Percentiles rank a stretch among this genome's conserved stretches.
Evolutionary conservation across 129 eudicot genomes (phyloP).

Genomic region (Saussurea involucrata): DNA sequence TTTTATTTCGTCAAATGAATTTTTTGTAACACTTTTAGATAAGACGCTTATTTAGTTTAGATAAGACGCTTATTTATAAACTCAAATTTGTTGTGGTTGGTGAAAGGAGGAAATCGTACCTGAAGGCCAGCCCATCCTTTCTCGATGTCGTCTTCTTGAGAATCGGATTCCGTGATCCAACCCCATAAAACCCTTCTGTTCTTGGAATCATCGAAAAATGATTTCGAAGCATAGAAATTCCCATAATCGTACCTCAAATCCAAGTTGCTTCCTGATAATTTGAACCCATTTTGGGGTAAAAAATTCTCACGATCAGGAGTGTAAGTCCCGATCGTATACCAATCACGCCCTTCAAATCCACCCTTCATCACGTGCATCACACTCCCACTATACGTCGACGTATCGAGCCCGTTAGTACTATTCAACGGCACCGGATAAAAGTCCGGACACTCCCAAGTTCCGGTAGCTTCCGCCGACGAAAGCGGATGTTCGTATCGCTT

Average conservation of each 20-base stretch:
- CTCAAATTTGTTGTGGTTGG: no score
- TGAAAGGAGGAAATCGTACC: conserved; percentile 18
- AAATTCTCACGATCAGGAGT: conserved; percentile 30
- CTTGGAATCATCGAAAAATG: conserved; percentile 38
- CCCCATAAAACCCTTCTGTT: conserved; percentile 43
- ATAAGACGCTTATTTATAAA: no score
- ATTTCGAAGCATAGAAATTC: conserved; percentile 41
- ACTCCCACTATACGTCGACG: conserved; percentile 13
- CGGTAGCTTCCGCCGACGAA: conserved; percentile 22
- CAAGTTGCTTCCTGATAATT: conserved; percentile 15
- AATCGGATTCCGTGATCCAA: conserved; percentile 36
- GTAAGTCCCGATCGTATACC: conserved; percentile 41
- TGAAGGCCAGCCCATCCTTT: conserved; percentile 57
- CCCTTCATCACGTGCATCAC: conserved; percentile 38
- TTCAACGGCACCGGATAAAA: conserved; percentile 33
- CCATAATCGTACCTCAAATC: conserved; percentile 46
- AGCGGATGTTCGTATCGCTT: conserved; percentile 16
- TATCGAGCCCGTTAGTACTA: conserved; percentile 37
- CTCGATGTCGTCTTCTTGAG: conserved; percentile 28
- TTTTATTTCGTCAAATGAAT: no score
- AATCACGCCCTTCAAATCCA: conserved; percentile 33
- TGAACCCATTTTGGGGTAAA: conserved; percentile 32
- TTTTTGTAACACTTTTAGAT: no score
- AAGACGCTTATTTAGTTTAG: no score
- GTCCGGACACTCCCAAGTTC: conserved; percentile 44